phyloP scores from a whole-genome alignment of 345 rosid species.

The Salix viminalis region DNA sequence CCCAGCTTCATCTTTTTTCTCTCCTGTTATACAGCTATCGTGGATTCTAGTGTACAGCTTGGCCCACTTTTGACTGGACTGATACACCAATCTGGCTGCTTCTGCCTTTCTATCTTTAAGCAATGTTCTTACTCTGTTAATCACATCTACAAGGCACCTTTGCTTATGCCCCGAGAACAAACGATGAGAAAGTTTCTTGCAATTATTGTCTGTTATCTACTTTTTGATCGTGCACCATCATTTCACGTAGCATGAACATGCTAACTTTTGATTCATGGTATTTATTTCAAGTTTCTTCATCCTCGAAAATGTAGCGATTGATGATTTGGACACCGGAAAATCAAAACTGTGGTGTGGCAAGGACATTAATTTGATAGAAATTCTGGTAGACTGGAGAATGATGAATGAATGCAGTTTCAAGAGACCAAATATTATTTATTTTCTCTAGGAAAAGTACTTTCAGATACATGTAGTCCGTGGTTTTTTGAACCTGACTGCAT shows the following conservation, averaged over 20 bases:
- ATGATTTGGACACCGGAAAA: neutral
- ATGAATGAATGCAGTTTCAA: neutral
- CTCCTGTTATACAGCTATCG: slow-evolving; percentile 57
- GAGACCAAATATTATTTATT: neutral
- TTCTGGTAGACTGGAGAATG: neutral
- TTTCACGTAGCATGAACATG: slow-evolving; percentile 22
- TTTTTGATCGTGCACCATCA: slow-evolving; percentile 17
- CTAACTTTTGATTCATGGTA: slow-evolving; percentile 7
- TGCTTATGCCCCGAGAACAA: slow-evolving; percentile 14
- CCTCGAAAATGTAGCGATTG: neutral
- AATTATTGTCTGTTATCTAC: slow-evolving; percentile 1
- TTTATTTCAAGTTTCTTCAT: slow-evolving; percentile 9
- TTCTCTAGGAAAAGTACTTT: neutral
- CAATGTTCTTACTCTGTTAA: neutral
- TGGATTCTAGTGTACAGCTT: slow-evolving; percentile 95
- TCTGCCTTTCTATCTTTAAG: neutral
- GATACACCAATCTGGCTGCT: slow-evolving; percentile 13
- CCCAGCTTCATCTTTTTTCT: slow-evolving; percentile 7
- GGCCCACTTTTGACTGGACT: slow-evolving; percentile 61
- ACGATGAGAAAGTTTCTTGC: slow-evolving; percentile 16
- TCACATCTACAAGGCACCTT: slow-evolving; percentile 23
- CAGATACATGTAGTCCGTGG: too few species aligned
- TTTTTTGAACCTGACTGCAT: neutral
- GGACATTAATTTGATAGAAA: neutral
- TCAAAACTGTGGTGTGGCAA: neutral